These are phyloP conservation scores for Pseudophaeomoniella oleicola DNA, from an alignment of 2,329 filamentous ascomycete genomes.

Conservation along the genomic window DNA sequence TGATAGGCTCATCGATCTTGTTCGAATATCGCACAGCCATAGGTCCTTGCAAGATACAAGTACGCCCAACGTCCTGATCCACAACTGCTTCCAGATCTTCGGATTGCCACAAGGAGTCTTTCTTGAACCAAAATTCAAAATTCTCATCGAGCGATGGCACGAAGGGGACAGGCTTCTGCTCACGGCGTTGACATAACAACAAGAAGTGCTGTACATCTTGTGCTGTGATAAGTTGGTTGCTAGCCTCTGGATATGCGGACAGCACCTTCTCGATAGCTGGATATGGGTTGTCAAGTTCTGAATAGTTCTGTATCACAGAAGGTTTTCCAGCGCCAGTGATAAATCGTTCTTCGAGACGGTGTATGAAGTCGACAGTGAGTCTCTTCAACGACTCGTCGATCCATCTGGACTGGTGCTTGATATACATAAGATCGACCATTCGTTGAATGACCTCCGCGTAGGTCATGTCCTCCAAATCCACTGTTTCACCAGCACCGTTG, in stretches of 20 bases:
- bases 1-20: slow-evolving; percentile 80
- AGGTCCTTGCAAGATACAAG: slow-evolving; percentile 90
- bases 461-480: slow-evolving; percentile 91
- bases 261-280: slow-evolving; percentile 64
- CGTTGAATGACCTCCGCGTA: slow-evolving; percentile 77
- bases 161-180: slow-evolving; percentile 94
- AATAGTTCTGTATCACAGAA: slow-evolving; percentile 78
- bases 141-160: slow-evolving; percentile 91
- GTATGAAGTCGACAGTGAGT: slow-evolving; percentile 88
- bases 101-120: slow-evolving; percentile 98
- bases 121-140: slow-evolving; percentile 99
- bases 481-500: slow-evolving; percentile 64
- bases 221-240: slow-evolving; percentile 86
- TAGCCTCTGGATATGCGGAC: slow-evolving; percentile 69
- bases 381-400: slow-evolving; percentile 72
- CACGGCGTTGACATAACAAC: slow-evolving; percentile 75
- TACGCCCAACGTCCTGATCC: slow-evolving; percentile 86
- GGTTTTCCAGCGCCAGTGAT: slow-evolving; percentile 55
- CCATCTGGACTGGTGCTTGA: slow-evolving; percentile 82
- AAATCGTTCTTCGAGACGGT: slow-evolving; percentile 93
- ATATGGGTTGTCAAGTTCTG: slow-evolving; percentile 74
- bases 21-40: slow-evolving; percentile 85
- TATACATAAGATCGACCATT: slow-evolving; percentile 80
- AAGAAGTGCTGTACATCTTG: slow-evolving; percentile 98
- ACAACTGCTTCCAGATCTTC: slow-evolving; percentile 95